Evolutionary conservation across 306 rosid genomes (phyloP).

Genomic region (Acacia confusa): DNA sequence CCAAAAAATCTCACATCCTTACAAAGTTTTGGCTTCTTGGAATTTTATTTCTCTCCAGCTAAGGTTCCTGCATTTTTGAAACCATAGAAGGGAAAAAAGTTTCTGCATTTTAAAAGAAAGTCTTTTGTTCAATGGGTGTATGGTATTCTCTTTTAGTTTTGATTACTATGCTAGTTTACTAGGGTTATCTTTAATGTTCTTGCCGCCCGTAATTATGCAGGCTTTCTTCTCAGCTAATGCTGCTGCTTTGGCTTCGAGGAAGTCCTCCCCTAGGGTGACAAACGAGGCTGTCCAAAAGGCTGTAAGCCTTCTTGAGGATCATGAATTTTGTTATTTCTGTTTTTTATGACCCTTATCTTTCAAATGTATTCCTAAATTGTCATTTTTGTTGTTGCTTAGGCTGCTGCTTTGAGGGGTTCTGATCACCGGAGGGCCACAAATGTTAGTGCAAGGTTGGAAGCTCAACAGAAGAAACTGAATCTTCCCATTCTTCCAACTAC

Average conservation of each 20-base stretch:
- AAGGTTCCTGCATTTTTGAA: background rate
- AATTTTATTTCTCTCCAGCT: background rate
- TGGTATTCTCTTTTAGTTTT: background rate
- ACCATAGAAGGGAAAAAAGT: background rate
- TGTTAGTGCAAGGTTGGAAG: slow-evolving; percentile 69
- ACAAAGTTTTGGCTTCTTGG: background rate
- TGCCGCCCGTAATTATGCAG: slow-evolving; percentile 42
- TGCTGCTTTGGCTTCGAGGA: slow-evolving; percentile 72
- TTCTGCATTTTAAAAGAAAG: background rate
- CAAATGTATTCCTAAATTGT: slow-evolving; percentile 14
- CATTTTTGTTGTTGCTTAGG: slow-evolving; percentile 41
- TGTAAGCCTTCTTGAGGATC: slow-evolving; percentile 45
- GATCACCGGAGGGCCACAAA: slow-evolving; percentile 67
- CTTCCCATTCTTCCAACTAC: slow-evolving; percentile 89
- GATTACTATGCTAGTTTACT: background rate
- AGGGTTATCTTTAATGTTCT: slow-evolving; percentile 23
- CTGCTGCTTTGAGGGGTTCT: slow-evolving; percentile 75
- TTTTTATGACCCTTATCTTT: background rate
- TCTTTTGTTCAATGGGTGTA: background rate
- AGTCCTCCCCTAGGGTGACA: slow-evolving; percentile 80
- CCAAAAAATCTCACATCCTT: background rate
- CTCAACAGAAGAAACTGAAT: slow-evolving; percentile 78
- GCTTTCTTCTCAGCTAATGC: slow-evolving; percentile 70
- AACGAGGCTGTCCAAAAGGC: slow-evolving; percentile 82
- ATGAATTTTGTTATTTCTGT: slow-evolving; percentile 3